Evolutionary conservation across 768 basidiomycete species (phyloP), one percentile per base, ranked within the genome.

Genomic region (Mycena rebaudengoi): DNA sequence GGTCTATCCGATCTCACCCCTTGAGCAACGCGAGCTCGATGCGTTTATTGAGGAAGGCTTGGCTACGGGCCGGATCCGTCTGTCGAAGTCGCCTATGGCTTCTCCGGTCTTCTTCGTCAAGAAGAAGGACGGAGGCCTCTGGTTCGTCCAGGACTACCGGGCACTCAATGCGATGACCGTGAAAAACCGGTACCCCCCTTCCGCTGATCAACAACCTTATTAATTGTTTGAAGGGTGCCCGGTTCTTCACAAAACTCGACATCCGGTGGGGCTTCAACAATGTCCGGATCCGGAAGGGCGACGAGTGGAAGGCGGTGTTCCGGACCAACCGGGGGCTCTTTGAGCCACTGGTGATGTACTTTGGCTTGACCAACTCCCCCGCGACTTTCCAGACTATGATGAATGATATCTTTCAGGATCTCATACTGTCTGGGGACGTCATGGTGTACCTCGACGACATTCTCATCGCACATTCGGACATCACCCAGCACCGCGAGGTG

Each of bases 331-430:
- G n/a, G n/a, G n/a, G n/a, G 1, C 65, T 75, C 1, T 83, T 73
- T 52, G 74, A 82, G 67, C 78, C 69, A 7, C 44, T 65, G 0
- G 79, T 83, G 16, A 81, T 83, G 78, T 80, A 78, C 32, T 37
- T 37, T 37, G 35, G 35, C 35, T 37, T 37, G 35, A 37, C 35
- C 18, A 37, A 37, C 35, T 37, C 67, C 6, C 74, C 74, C 0
- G 75, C 76, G 1, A 76, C 77, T 0, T 82, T 81, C 67, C 76
- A 85, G 28, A 43, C 74, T 0, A 73, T 84, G 13, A 77, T n/a
- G n/a, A n/a, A n/a, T n/a, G n/a, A n/a, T n/a, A n/a, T n/a, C n/a
- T n/a, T n/a, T n/a, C n/a, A n/a, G n/a, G n/a, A n/a, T n/a, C n/a
- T n/a, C n/a, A n/a, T n/a, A n/a, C n/a, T n/a, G n/a, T n/a, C n/a